These are phyloP conservation scores for Sphaerobolus stellatus DNA, from an alignment of 1,284 basidiomycete genomes.

Conservation along the genomic window DNA sequence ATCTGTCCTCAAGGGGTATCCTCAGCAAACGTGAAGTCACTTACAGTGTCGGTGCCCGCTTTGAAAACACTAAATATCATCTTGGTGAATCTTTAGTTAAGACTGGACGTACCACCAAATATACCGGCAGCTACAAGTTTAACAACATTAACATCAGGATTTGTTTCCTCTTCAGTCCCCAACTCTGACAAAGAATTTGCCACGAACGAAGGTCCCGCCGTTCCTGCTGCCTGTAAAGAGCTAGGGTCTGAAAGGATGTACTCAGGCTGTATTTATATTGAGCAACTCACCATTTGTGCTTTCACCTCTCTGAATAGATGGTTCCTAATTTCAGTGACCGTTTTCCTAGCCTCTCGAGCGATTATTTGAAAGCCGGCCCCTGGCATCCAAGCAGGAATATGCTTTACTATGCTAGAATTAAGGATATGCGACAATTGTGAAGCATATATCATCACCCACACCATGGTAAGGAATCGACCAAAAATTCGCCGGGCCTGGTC, in stretches of 20 bases:
- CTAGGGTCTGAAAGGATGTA: not conserved
- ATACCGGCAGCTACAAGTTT: not conserved
- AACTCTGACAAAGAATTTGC: constrained; percentile 1
- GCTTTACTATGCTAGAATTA: constrained; percentile 25
- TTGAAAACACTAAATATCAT: not conserved
- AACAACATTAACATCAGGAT: not conserved
- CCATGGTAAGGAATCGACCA: constrained; percentile 3
- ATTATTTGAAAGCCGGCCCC: constrained; percentile 31
- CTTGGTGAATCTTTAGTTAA: not conserved
- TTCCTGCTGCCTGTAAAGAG: constrained; percentile 1
- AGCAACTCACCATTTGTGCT: not conserved
- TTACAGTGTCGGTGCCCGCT: constrained; percentile 5
- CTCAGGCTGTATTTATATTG: not conserved
- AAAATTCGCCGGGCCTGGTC: constrained; percentile 1
- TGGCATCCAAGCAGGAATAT: constrained; percentile 39
- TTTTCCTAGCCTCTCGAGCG: constrained; percentile 17
- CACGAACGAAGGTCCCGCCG: constrained; percentile 7
- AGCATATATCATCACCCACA: not conserved
- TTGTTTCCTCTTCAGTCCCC: not conserved
- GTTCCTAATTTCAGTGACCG: not conserved
- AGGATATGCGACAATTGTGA: not conserved
- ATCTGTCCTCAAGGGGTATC: too few relatives aligned
- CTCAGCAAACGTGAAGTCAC: not conserved
- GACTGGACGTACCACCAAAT: not conserved
- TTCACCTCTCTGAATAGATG: constrained; percentile 1